These are phyloP conservation scores for Phascolomyces articulosus DNA, from an alignment of 371 early-diverging fungal species.

Conservation along the genomic window DNA sequence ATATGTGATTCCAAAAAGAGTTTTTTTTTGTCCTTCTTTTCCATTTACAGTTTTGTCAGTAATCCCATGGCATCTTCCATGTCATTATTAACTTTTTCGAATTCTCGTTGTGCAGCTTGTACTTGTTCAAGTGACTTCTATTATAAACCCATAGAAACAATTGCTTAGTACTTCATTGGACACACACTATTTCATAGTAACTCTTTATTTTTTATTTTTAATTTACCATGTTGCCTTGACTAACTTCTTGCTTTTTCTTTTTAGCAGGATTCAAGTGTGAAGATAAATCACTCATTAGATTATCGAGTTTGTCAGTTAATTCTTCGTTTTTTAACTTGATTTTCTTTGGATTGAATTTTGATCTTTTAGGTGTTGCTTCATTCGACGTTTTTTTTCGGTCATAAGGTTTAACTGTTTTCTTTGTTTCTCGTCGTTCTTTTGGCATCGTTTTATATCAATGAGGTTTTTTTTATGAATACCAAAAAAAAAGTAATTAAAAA, in stretches of 20 bases:
- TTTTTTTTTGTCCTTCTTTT: slow-evolving; percentile 14
- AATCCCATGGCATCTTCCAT: slow-evolving; percentile 48
- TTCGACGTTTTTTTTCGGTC: neutral
- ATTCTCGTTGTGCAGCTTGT: slow-evolving; percentile 39
- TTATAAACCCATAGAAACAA: neutral
- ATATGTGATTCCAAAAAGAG: too few species aligned
- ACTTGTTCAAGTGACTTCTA: slow-evolving; percentile 18
- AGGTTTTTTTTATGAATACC: too few species aligned
- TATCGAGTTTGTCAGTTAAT: slow-evolving; percentile 40
- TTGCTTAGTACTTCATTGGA: neutral
- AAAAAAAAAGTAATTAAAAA: too few species aligned
- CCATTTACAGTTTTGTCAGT: slow-evolving; percentile 35
- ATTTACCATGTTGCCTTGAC: slow-evolving; percentile 15
- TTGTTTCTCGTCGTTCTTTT: neutral
- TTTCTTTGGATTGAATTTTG: slow-evolving; percentile 11
- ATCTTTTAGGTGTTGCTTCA: slow-evolving; percentile 5
- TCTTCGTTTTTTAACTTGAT: slow-evolving; percentile 21
- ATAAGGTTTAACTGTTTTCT: slow-evolving; percentile 1
- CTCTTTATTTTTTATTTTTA: neutral
- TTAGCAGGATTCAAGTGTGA: slow-evolving; percentile 26
- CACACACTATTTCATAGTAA: neutral
- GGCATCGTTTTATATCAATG: neutral
- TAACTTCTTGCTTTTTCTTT: slow-evolving; percentile 31
- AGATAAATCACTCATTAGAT: slow-evolving; percentile 35
- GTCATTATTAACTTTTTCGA: slow-evolving; percentile 48